These are phyloP conservation scores for Paecilomyces niveus DNA, from an alignment of 2,329 filamentous ascomycete species.

Conservation along the genomic window DNA sequence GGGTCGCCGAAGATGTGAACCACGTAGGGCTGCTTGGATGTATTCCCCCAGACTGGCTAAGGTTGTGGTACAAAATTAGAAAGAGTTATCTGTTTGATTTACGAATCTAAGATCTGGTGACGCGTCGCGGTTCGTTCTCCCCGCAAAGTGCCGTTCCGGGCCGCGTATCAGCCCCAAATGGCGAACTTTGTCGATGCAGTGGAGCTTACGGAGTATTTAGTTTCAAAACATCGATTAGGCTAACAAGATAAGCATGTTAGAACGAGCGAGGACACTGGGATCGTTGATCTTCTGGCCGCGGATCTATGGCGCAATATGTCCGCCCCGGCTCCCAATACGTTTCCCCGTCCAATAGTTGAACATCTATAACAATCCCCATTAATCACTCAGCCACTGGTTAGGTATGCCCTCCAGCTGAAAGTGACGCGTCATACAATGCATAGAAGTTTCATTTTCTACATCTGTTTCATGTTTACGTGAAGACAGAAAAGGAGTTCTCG, in stretches of 20 bases:
- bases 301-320: neutral
- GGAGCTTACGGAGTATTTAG: neutral
- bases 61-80: neutral
- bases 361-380: neutral
- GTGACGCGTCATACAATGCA: neutral
- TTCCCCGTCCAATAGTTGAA: neutral
- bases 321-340: neutral
- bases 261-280: neutral
- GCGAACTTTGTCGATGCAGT: neutral
- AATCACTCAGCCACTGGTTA: neutral
- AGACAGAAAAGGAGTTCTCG: neutral
- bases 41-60: neutral
- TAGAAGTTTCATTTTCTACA: neutral
- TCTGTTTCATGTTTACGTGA: neutral
- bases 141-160: neutral
- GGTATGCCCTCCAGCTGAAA: neutral
- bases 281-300: neutral
- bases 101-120: neutral
- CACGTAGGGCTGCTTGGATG: neutral
- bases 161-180: neutral
- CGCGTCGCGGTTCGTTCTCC: neutral
- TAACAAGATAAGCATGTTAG: neutral
- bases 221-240: neutral
- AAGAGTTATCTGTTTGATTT: neutral
- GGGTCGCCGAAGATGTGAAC: no score